phyloP scores from a whole-genome alignment of 2,329 filamentous ascomycete species.

The Venturia pyrina region DNA sequence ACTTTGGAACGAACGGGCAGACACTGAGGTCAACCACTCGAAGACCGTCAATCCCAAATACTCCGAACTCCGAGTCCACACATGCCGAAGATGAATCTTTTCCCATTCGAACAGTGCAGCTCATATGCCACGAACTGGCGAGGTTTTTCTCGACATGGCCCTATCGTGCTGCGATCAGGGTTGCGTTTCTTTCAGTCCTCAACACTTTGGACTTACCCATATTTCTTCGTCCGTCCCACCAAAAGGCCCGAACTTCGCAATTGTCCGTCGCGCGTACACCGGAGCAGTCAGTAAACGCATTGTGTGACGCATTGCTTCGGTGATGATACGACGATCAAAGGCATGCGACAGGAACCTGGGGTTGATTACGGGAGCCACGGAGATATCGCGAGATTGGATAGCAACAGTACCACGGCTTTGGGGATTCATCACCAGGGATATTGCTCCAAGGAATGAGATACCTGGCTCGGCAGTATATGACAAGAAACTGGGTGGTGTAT shows the following conservation, averaged over 20 bases:
- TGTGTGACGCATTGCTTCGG: slow-evolving; percentile 37
- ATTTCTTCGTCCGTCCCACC: slow-evolving; percentile 47
- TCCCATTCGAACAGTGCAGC: slow-evolving; percentile 49
- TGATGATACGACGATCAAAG: slow-evolving; percentile 43
- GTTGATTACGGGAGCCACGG: slow-evolving; percentile 42
- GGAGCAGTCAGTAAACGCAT: slow-evolving; percentile 33
- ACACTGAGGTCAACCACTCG: slow-evolving; percentile 36
- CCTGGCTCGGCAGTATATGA: neutral
- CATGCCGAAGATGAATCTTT: slow-evolving; percentile 18
- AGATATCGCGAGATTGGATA: slow-evolving; percentile 43
- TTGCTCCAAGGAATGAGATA: slow-evolving; percentile 1
- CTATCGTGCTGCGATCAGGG: neutral
- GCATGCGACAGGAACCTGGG: slow-evolving; percentile 43
- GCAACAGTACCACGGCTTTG: slow-evolving; percentile 36
- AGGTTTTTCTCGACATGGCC: slow-evolving; percentile 36
- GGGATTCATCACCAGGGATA: neutral
- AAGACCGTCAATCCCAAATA: slow-evolving; percentile 28
- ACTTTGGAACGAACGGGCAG: slow-evolving; percentile 27
- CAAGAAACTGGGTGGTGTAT: slow-evolving; percentile 4
- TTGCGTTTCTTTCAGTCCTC: neutral
- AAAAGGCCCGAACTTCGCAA: slow-evolving; percentile 28
- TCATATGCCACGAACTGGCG: slow-evolving; percentile 46
- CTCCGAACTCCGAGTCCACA: slow-evolving; percentile 35
- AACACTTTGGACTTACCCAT: slow-evolving; percentile 14
- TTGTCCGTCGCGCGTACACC: slow-evolving; percentile 34